Conservation (phyloP, 345 rosid species). For the Brassica juncea region DNA sequence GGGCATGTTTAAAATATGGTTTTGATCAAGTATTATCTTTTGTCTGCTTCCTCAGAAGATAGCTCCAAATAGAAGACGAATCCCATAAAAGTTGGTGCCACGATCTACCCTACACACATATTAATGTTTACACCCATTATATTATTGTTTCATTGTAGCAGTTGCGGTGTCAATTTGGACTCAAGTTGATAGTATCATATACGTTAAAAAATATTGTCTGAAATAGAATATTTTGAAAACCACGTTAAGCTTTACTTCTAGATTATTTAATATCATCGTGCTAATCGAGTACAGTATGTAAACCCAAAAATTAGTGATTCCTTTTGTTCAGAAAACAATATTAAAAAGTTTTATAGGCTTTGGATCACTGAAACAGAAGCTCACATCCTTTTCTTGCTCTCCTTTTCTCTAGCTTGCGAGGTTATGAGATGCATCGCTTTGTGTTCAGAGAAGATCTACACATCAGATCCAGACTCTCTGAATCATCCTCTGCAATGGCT, state of each 20-base stretch:
- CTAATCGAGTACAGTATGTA: neutral
- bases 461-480: neutral
- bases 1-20: neutral
- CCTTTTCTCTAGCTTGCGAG: neutral
- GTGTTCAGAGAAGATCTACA: neutral
- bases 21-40: neutral
- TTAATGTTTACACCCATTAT: neutral
- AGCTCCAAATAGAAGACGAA: neutral
- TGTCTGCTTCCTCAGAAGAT: neutral
- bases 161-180: neutral
- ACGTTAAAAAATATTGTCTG: neutral
- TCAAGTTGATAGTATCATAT: neutral
- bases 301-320: neutral
- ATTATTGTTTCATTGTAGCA: neutral
- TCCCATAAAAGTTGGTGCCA: neutral
- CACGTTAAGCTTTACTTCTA: neutral
- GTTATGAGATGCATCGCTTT: neutral
- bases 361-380: conserved; percentile 2
- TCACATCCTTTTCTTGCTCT: neutral
- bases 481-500: neutral
- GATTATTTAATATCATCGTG: neutral
- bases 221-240: neutral
- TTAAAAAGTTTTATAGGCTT: neutral
- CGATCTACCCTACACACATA: neutral
- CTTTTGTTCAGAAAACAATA: neutral